phyloP scores from a whole-genome alignment of 768 basidiomycete species.

The Hygrophoropsis aurantiaca region DNA sequence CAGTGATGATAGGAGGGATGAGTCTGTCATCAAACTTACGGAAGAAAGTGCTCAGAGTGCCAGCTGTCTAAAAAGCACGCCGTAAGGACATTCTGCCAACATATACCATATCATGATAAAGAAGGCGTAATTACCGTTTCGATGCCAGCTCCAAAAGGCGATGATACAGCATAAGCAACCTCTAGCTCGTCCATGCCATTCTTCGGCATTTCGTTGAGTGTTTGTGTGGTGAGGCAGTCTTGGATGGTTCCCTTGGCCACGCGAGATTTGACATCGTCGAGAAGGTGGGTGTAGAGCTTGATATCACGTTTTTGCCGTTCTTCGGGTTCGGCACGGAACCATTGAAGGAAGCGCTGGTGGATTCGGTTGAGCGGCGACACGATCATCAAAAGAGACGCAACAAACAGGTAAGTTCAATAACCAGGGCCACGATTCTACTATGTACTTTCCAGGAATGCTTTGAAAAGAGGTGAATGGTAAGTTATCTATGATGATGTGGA shows the following conservation, averaged over 20 bases:
- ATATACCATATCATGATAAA: background rate
- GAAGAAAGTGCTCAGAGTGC: constrained; percentile 31
- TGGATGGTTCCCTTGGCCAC: constrained; percentile 39
- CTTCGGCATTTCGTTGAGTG: constrained; percentile 34
- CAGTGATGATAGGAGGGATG: constrained; percentile 7
- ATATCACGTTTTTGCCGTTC: constrained; percentile 37
- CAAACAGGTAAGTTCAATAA: constrained; percentile 43
- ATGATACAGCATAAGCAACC: constrained; percentile 43
- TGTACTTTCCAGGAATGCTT: constrained; percentile 49
- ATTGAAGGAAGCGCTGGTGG: constrained; percentile 36
- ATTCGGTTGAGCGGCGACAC: constrained; percentile 2
- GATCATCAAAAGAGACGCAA: constrained; percentile 2
- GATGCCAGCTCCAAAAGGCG: constrained; percentile 48
- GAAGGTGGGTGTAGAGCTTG: constrained; percentile 36
- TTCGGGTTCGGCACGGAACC: constrained; percentile 45
- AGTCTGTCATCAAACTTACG: constrained; percentile 28
- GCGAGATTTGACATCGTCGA: constrained; percentile 42
- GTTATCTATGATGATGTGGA: background rate
- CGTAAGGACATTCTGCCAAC: background rate
- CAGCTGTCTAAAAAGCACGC: constrained; percentile 24
- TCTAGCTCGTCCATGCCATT: constrained; percentile 42
- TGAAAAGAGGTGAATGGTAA: background rate
- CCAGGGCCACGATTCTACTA: constrained; percentile 50
- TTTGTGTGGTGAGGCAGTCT: constrained; percentile 41
- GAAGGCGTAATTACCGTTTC: constrained; percentile 35